A percentile compares a stretch with the other conserved stretches of the same genome.
Conservation (phyloP, 805 yeast species). For the Yamadazyma endophytica region DNA sequence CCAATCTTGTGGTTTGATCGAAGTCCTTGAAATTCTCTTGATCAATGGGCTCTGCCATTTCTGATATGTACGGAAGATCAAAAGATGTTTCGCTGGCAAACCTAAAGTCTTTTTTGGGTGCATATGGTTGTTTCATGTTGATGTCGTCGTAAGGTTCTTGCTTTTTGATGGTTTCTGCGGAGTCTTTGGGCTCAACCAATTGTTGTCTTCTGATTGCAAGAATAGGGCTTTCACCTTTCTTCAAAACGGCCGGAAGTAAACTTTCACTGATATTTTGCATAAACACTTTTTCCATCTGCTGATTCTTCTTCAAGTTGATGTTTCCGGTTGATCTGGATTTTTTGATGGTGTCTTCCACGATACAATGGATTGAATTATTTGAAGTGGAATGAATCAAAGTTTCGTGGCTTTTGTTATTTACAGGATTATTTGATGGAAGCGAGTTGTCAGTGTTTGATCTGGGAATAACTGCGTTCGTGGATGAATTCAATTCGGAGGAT, state of each 20-base stretch:
- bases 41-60: constrained; percentile 18
- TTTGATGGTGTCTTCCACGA: constrained; percentile 10
- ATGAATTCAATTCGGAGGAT: neutral
- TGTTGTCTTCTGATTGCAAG: constrained; percentile 21
- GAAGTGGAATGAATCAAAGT: constrained; percentile 10
- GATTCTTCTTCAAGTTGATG: constrained; percentile 20
- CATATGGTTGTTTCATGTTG: neutral
- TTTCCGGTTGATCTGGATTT: constrained; percentile 23
- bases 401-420: constrained; percentile 9
- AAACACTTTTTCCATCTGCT: constrained; percentile 24
- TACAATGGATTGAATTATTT: constrained; percentile 6
- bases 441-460: neutral
- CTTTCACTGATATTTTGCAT: constrained; percentile 25
- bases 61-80: constrained; percentile 19
- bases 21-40: constrained; percentile 18
- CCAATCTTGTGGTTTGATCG: constrained; percentile 17
- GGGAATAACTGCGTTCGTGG: neutral
- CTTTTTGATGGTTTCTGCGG: too few relatives aligned
- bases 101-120: neutral
- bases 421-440: neutral
- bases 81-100: neutral
- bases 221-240: constrained; percentile 28
- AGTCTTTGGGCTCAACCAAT: constrained; percentile 1
- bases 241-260: constrained; percentile 30
- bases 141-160: too few relatives aligned